Evolutionary conservation across 345 rosid species (phyloP).

Genomic region (Iberis pinnata): DNA sequence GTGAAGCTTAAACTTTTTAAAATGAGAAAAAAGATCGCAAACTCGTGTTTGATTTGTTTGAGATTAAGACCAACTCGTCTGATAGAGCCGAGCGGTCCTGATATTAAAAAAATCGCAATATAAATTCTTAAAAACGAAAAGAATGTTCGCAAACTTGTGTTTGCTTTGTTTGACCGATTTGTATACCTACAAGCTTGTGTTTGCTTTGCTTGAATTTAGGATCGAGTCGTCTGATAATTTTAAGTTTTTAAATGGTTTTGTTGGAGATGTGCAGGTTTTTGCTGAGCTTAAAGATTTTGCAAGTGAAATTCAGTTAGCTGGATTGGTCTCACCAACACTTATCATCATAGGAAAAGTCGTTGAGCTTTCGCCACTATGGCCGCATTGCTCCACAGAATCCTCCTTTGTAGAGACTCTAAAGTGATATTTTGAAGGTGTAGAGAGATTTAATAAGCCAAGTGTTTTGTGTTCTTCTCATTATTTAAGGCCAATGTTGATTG

Average conservation of each 20-base stretch:
- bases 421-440: slow-evolving; percentile 22
- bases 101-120: no score
- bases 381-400: slow-evolving; percentile 35
- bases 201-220: no score
- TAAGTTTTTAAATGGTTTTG: not conserved
- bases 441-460: slow-evolving; percentile 12
- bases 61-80: no score
- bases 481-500: not conserved
- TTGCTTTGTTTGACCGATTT: no score
- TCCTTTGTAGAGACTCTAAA: slow-evolving; percentile 36
- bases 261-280: slow-evolving; percentile 52
- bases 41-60: no score
- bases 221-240: not conserved
- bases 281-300: slow-evolving; percentile 75
- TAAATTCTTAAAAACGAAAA: no score
- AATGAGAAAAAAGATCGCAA: no score
- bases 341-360: slow-evolving; percentile 86
- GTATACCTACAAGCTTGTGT: no score
- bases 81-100: no score
- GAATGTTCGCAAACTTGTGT: no score
- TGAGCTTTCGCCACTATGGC: slow-evolving; percentile 82
- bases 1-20: no score
- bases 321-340: slow-evolving; percentile 71
- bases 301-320: slow-evolving; percentile 45
- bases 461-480: no score